Evolutionary conservation across 2,329 filamentous ascomycete genomes (phyloP), one percentile per base, ranked within the genome.

Genomic region (Fusarium sp.): DNA sequence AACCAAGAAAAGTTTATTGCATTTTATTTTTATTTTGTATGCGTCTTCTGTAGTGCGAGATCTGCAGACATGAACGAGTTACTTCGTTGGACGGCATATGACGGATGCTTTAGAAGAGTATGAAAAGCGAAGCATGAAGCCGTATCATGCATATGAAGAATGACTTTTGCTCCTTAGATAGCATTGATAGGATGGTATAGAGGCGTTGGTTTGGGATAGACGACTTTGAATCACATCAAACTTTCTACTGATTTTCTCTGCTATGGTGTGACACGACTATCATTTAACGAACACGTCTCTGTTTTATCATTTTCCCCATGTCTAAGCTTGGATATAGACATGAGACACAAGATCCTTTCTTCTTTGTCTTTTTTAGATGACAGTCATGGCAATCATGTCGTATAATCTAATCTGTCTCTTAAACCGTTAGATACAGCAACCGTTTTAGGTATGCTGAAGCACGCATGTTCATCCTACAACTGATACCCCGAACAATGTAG

Each of bases 171-270:
- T 61, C 61, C 62, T 54, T 62, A 69, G 64, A 73, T 65, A 71
- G 64, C 71, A 61, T 44, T 63, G 66, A 71, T 61, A 57, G 54
- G 59, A 62, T 62, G 62, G 59, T 70, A 74, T 74, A 74, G 71
- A 74, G 71, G 71, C 71, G 71, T 74, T 74, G 53, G 66, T 56
- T 71, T 74, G 69, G 69, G 58, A 74, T 74, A 74, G 71, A 74
- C 52, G 67, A 62, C 57, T 69, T 74, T 64, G 59, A 70, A 74
- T 73, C 57, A 49, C 30, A 59, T 67, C 46, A 57, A 64, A 61
- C 49, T 70, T 69, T 67, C 52, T 61, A 61, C 58, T 29, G n/a
- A 41, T 22, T 24, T 30, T 29, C n/a, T 32, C 12, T 41, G 32
- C 7, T 29, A 29, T 18, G n/a, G 18, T 16, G 49, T 59, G 45